phyloP scores from a whole-genome alignment of 768 basidiomycete species.

The Gloeostereum incarnatum region DNA sequence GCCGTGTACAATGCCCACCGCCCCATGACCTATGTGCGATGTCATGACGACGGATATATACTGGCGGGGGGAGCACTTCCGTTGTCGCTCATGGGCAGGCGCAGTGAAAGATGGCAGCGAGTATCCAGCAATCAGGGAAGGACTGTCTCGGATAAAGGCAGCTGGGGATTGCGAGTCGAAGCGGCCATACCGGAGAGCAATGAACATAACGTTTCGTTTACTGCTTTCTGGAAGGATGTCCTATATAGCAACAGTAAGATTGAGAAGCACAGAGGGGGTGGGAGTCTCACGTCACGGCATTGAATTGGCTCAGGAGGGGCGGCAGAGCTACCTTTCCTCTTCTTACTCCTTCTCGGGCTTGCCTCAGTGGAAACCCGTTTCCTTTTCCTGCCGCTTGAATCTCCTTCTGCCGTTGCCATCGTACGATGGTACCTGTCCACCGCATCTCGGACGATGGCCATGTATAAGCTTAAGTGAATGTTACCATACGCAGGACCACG shows the following conservation, averaged over 20 bases:
- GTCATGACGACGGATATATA: constrained; percentile 1
- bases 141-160: not conserved
- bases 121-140: not conserved
- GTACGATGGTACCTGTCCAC: no score
- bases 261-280: no score
- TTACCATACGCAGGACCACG: constrained; percentile 10
- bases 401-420: no score
- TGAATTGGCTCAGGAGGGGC: no score
- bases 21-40: constrained; percentile 5
- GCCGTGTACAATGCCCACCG: constrained; percentile 6
- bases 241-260: no score
- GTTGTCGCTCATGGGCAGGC: no score
- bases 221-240: constrained; percentile 7
- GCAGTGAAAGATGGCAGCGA: no score
- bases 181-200: not conserved
- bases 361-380: no score
- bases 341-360: no score
- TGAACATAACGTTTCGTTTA: constrained; percentile 4
- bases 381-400: no score
- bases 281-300: no score
- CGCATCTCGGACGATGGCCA: constrained; percentile 11
- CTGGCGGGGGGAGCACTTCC: not conserved
- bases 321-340: no score
- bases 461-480: constrained; percentile 11
- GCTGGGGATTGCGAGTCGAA: not conserved